Conservation (phyloP, 2,329 filamentous ascomycete genomes). For the Lasiodiplodia sp. region DNA sequence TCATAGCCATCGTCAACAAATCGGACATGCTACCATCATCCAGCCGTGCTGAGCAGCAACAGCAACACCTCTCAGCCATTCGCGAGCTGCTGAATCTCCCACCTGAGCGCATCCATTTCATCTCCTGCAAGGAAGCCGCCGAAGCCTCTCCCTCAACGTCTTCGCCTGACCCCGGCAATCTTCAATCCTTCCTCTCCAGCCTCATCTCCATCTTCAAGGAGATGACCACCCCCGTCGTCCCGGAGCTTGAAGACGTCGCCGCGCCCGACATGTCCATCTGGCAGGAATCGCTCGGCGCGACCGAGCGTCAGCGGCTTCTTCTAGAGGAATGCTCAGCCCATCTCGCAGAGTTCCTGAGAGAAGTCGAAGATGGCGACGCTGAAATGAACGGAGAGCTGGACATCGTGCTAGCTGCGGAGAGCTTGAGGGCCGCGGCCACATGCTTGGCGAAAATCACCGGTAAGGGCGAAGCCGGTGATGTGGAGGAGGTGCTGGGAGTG, state of each 20-base stretch:
- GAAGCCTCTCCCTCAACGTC: conserved; percentile 18
- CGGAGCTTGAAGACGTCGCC: conserved; percentile 37
- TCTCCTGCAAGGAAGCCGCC: conserved; percentile 75
- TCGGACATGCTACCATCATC: conserved; percentile 58
- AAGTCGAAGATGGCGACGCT: conserved; percentile 51
- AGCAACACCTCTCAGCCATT: conserved; percentile 32
- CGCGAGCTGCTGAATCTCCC: conserved; percentile 37
- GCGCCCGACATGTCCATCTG: conserved; percentile 69
- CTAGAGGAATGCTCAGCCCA: conserved; percentile 75
- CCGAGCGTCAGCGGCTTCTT: conserved; percentile 85
- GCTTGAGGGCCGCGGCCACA: conserved; percentile 80
- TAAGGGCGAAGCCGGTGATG: conserved; percentile 81
- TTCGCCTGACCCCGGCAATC: conserved; percentile 64
- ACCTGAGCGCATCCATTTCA: conserved; percentile 61
- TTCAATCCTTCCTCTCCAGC: conserved; percentile 72
- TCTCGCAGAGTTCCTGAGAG: conserved; percentile 75
- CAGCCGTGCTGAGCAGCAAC: conserved; percentile 30
- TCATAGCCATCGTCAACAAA: conserved; percentile 70
- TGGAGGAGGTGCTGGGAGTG: conserved; percentile 94
- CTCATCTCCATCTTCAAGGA: conserved; percentile 72
- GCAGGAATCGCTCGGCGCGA: conserved; percentile 87
- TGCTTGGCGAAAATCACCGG: conserved; percentile 89
- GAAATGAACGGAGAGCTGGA: conserved; percentile 65
- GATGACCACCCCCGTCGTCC: conserved; percentile 67
- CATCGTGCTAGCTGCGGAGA: conserved; percentile 88